Evolutionary conservation across 257 asterid species (phyloP).

Genomic region (Solanum chiquidenum): DNA sequence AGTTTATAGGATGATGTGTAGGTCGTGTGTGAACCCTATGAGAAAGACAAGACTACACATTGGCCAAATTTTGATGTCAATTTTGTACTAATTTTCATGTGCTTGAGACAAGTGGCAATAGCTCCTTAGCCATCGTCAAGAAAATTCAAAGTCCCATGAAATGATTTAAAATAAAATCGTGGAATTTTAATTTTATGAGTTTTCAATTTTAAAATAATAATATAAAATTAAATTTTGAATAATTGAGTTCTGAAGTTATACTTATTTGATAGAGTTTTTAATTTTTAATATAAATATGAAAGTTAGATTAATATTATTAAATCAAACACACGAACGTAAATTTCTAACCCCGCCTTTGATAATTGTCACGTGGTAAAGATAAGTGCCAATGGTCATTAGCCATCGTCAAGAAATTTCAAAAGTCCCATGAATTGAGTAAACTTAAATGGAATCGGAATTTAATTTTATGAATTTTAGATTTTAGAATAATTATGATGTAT

Average conservation of each 20-base stretch:
- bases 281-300: not conserved
- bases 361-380: not conserved
- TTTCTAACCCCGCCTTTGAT: not conserved
- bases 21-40: not conserved
- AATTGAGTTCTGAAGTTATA: not conserved
- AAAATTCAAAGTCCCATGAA: not conserved
- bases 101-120: not conserved
- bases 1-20: not conserved
- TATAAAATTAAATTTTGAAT: not conserved
- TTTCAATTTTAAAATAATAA: not conserved
- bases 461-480: not conserved
- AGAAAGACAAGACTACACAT: not conserved
- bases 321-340: no score
- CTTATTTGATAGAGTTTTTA: no score
- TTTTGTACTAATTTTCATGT: not conserved
- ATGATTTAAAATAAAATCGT: accelerated
- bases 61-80: not conserved
- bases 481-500: not conserved
- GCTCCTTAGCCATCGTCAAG: not conserved
- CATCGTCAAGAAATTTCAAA: not conserved
- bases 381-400: not conserved
- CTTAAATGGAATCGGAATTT: not conserved
- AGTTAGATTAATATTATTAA: not conserved
- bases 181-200: not conserved
- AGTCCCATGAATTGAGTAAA: not conserved